Conservation (phyloP, 495 filamentous ascomycete species). For the Xylaria cubensis region DNA sequence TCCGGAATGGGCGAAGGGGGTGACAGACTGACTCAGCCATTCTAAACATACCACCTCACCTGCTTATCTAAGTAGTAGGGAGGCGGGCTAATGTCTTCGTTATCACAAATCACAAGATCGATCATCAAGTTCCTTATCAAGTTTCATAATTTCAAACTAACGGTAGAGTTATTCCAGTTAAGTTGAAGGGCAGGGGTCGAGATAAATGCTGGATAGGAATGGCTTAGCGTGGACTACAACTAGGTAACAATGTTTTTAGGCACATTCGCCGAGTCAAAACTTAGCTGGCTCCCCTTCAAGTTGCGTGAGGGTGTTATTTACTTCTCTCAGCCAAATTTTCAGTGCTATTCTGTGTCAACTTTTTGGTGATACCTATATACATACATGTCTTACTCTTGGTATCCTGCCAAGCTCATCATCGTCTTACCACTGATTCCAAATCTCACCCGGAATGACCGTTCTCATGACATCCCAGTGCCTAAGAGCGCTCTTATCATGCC, state of each 20-base stretch:
- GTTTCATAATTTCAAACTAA: not conserved
- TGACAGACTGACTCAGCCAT: constrained; percentile 17
- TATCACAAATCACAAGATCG: not conserved
- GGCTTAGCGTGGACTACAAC: not conserved
- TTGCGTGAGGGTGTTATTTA: not conserved
- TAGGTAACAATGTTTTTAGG: too few species aligned
- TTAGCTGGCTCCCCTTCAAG: not conserved
- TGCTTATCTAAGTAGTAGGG: not conserved
- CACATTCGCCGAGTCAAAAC: not conserved
- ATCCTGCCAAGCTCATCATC: not conserved
- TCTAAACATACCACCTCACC: not conserved
- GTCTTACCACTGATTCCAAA: constrained; percentile 89
- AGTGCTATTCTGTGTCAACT: not conserved
- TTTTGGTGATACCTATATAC: constrained; percentile 5
- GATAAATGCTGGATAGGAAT: not conserved
- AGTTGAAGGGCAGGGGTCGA: not conserved
- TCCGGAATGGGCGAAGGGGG: not conserved
- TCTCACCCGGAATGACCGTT: constrained; percentile 72
- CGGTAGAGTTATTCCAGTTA: not conserved
- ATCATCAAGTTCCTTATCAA: not conserved
- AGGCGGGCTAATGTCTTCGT: not conserved
- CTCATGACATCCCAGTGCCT: constrained; percentile 94
- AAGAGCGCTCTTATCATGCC: constrained; percentile 75
- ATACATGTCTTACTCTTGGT: not conserved
- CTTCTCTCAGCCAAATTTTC: not conserved